phyloP scores from a whole-genome alignment of 2,329 filamentous ascomycete species.

The Alternaria dauci region DNA sequence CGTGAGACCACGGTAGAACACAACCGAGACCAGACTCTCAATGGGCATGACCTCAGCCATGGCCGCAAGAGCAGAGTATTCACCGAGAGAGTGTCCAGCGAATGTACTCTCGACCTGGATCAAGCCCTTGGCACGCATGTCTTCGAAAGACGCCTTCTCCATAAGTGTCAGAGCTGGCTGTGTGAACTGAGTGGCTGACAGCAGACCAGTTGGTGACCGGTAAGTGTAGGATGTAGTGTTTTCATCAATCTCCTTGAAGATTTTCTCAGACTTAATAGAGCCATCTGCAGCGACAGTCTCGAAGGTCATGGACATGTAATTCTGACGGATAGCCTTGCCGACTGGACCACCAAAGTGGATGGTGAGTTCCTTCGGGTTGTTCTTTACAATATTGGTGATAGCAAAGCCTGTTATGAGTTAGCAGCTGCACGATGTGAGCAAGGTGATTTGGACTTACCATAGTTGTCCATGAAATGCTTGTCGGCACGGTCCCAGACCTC shows the following conservation, averaged over 20 bases:
- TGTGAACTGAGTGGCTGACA: slow-evolving; percentile 98
- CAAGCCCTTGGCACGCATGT: slow-evolving; percentile 97
- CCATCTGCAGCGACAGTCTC: slow-evolving; percentile 96
- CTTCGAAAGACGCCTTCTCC: slow-evolving; percentile 99
- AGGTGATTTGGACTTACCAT: slow-evolving; percentile 68
- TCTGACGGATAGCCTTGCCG: slow-evolving; percentile 96
- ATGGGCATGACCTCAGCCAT: slow-evolving; percentile 99
- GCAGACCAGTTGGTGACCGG: slow-evolving; percentile 88
- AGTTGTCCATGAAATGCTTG: slow-evolving; percentile 98
- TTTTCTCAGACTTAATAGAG: slow-evolving; percentile 95
- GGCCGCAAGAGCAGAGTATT: slow-evolving; percentile 96
- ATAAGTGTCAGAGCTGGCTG: slow-evolving; percentile 96
- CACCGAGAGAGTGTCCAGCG: slow-evolving; percentile 95
- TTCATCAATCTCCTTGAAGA: slow-evolving; percentile 98
- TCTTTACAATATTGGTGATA: slow-evolving; percentile 98
- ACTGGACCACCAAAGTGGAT: slow-evolving; percentile 97
- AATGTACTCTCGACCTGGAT: slow-evolving; percentile 97
- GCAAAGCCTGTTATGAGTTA: slow-evolving; percentile 74
- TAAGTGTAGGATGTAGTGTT: slow-evolving; percentile 96
- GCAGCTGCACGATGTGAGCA: slow-evolving; percentile 1
- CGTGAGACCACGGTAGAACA: slow-evolving; percentile 98
- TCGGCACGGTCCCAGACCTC: slow-evolving; percentile 93
- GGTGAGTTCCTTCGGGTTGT: slow-evolving; percentile 98
- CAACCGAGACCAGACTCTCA: slow-evolving; percentile 95
- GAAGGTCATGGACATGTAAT: slow-evolving; percentile 99